Evolutionary conservation across 805 yeast genomes (phyloP).

Genomic region (Yarrowia sp.): DNA sequence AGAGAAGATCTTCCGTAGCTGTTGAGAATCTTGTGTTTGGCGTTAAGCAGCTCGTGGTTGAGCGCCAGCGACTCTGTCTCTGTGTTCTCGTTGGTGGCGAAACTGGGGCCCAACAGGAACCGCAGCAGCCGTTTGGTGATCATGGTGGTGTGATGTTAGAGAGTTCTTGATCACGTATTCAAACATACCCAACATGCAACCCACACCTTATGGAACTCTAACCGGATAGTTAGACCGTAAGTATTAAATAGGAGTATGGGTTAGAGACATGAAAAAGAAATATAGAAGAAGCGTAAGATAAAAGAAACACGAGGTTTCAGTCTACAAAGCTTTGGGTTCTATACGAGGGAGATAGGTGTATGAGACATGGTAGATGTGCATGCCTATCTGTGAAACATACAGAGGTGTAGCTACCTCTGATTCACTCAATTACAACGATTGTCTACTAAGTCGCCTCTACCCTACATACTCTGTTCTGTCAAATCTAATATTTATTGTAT

Average conservation of each 20-base stretch:
- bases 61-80: slow-evolving; percentile 22
- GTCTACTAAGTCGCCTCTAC: too few species aligned
- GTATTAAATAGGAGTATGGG: too few species aligned
- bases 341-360: too few species aligned
- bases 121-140: slow-evolving; percentile 30
- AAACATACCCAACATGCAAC: not conserved
- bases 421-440: not conserved
- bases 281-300: not conserved
- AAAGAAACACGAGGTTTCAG: not conserved
- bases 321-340: not conserved
- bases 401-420: too few species aligned
- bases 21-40: slow-evolving; percentile 35
- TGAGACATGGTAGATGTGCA: too few species aligned
- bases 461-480: too few species aligned
- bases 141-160: not conserved
- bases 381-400: too few species aligned
- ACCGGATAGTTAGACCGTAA: not conserved
- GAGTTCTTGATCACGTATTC: not conserved
- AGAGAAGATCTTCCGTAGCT: slow-evolving; percentile 27
- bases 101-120: slow-evolving; percentile 24
- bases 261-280: not conserved
- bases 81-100: slow-evolving; percentile 19
- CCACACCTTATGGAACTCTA: slow-evolving; percentile 4
- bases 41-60: slow-evolving; percentile 27
- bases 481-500: slow-evolving; percentile 33